Conservation (phyloP, 176 grass and related monocot species). For the Pontederia paniculata region DNA sequence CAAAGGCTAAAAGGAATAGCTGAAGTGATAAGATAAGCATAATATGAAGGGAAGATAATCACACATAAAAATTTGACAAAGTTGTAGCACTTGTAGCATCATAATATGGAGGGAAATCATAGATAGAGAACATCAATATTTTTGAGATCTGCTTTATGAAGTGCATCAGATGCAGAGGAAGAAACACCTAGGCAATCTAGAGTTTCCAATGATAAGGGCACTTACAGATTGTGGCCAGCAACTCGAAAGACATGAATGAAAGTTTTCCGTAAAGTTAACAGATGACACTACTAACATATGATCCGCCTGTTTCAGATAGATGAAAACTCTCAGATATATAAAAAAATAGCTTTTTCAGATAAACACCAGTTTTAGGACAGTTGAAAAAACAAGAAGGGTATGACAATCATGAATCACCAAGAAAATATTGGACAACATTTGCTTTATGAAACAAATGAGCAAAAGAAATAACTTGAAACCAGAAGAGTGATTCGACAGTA, state of each 20-base stretch:
- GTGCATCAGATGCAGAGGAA: background rate
- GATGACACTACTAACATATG: slow-evolving; percentile 47
- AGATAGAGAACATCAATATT: background rate
- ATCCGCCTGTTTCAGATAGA: slow-evolving; percentile 38
- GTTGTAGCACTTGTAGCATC: too few relatives aligned
- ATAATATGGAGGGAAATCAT: too few relatives aligned
- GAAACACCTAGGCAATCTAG: slow-evolving; percentile 2
- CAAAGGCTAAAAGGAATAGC: too few relatives aligned
- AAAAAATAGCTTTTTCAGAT: background rate
- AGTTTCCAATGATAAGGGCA: slow-evolving; percentile 1
- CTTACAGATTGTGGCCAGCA: slow-evolving; percentile 67
- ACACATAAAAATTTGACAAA: too few relatives aligned
- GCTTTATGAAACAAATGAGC: too few relatives aligned
- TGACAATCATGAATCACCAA: background rate
- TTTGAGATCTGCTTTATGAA: background rate
- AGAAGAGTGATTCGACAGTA: too few relatives aligned
- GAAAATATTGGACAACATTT: too few relatives aligned
- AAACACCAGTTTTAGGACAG: too few relatives aligned
- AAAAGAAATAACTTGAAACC: too few relatives aligned
- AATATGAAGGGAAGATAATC: too few relatives aligned
- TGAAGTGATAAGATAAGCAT: too few relatives aligned
- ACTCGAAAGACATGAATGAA: slow-evolving; percentile 37
- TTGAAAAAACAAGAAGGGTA: background rate
- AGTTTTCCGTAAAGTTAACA: slow-evolving; percentile 45
- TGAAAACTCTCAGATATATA: slow-evolving; percentile 7